phyloP scores from a whole-genome alignment of 257 asterid genomes.

The Solanum etuberosum region DNA sequence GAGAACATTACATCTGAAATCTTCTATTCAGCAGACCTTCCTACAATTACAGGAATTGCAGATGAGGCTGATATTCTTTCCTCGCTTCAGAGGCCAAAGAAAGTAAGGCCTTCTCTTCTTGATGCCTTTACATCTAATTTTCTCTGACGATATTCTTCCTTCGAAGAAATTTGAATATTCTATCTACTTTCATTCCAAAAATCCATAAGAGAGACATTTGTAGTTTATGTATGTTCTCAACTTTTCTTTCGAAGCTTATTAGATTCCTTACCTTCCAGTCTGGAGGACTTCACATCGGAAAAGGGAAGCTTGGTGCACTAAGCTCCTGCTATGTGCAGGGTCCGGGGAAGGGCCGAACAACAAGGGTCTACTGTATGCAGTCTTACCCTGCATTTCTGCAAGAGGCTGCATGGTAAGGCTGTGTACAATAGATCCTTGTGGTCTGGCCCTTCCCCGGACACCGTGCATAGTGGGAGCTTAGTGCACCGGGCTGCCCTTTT shows the following conservation, averaged over 20 bases:
- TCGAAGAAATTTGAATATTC: background rate
- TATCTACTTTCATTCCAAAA: background rate
- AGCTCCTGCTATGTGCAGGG: background rate
- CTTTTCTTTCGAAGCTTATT: background rate
- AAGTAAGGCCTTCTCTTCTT: slow-evolving; percentile 38
- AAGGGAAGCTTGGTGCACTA: background rate
- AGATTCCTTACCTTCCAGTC: background rate
- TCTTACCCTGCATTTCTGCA: background rate
- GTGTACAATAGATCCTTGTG: background rate
- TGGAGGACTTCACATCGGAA: background rate
- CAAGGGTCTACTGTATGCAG: background rate
- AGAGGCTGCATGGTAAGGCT: background rate
- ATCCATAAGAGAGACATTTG: background rate
- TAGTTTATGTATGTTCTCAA: background rate
- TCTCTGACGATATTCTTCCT: background rate
- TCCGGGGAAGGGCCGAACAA: background rate
- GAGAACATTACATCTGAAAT: slow-evolving; percentile 52
- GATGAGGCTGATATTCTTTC: slow-evolving; percentile 98
- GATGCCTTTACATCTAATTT: background rate
- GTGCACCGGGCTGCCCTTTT: background rate
- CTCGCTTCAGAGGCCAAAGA: slow-evolving; percentile 94
- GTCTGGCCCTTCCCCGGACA: background rate
- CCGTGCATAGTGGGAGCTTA: background rate
- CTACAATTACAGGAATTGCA: slow-evolving; percentile 78
- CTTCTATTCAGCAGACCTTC: slow-evolving; percentile 58